Conservation (phyloP, 495 filamentous ascomycete genomes). For the Cercophora newfieldiana region DNA sequence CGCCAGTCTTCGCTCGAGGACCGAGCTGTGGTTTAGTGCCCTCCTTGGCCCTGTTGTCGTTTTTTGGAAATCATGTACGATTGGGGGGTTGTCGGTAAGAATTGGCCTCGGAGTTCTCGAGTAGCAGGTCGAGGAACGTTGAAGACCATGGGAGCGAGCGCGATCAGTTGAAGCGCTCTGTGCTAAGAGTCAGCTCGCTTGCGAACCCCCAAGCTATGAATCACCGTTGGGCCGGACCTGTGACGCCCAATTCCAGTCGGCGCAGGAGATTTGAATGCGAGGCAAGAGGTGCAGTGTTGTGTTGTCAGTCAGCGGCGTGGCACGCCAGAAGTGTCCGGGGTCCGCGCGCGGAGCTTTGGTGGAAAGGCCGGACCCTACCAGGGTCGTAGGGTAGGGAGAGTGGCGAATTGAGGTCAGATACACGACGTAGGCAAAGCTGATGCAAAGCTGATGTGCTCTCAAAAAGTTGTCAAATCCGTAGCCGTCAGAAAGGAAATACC, state of each 20-base stretch:
- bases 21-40: neutral
- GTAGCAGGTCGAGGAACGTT: neutral
- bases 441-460: neutral
- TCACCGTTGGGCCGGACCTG: neutral
- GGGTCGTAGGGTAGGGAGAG: neutral
- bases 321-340: neutral
- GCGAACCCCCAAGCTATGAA: neutral
- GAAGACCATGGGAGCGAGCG: neutral
- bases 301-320: neutral
- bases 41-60: neutral
- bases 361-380: neutral
- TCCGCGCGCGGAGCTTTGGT: neutral
- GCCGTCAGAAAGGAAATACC: neutral
- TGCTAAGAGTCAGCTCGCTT: neutral
- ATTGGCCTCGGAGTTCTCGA: neutral
- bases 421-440: neutral
- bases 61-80: neutral
- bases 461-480: neutral
- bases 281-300: neutral
- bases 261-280: neutral
- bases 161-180: neutral
- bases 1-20: neutral
- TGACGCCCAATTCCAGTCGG: neutral
- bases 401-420: neutral
- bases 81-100: neutral